phyloP scores from a whole-genome alignment of 2,329 filamentous ascomycete species.

The Penicillium capsulatum region DNA sequence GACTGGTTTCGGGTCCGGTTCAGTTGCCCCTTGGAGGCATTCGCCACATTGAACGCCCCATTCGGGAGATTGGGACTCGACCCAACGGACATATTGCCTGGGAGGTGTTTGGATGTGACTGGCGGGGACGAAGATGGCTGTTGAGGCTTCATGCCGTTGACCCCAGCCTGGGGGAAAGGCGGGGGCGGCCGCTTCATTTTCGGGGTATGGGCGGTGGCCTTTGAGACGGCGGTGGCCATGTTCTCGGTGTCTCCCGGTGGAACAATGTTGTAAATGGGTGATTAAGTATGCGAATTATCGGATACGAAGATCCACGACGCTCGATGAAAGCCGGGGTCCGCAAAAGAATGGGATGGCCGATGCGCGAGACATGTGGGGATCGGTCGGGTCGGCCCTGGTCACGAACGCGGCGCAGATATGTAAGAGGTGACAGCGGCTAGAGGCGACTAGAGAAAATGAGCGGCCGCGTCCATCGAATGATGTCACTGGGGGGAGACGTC shows the following conservation, averaged over 20 bases:
- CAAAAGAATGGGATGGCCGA: constrained; percentile 39
- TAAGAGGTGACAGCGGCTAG: constrained; percentile 17
- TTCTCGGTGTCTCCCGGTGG: constrained; percentile 21
- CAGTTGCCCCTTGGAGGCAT: constrained; percentile 26
- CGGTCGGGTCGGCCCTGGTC: constrained; percentile 31
- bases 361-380: constrained; percentile 46
- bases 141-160: constrained; percentile 56
- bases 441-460: constrained; percentile 20
- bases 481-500: constrained; percentile 21
- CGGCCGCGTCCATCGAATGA: constrained; percentile 24
- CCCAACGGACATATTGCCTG: constrained; percentile 39
- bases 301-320: constrained; percentile 23
- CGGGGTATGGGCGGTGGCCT: constrained; percentile 41
- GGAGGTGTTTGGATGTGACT: constrained; percentile 53
- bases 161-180: constrained; percentile 58
- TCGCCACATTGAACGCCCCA: constrained; percentile 22
- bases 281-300: constrained; percentile 25
- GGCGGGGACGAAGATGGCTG: constrained; percentile 58
- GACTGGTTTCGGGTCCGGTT: constrained; percentile 59
- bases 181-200: constrained; percentile 68
- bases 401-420: constrained; percentile 26
- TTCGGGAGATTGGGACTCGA: constrained; percentile 46
- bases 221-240: constrained; percentile 46
- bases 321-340: constrained; percentile 30
- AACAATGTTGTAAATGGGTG: constrained; percentile 15